Base-by-base conservation (phyloP, 139 green algal genomes). In the Auxenochlorella protothecoides region DNA sequence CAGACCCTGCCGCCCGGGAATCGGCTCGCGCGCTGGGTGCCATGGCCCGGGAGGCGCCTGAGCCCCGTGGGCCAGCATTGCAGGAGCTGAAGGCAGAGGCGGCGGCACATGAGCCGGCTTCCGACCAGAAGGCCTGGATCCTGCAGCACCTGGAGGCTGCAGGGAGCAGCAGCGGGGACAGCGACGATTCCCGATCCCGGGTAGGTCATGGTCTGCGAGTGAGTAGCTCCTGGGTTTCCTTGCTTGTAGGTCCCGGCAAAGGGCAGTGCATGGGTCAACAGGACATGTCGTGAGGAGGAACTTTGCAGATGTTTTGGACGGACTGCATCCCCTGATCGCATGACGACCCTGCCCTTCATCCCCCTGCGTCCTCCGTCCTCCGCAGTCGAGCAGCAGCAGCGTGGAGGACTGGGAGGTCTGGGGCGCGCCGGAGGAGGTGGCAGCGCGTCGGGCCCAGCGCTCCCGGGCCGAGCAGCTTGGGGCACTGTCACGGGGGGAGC, bases 381-480 rank as follows among this genome's bases (percentile, higher is more conserved):
- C 27, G 27, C 27, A 44, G 27, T 44, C 27, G 27, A 44, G 16
- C 66, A 14, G 51, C 65, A 64, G 52, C 57, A 67, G 61, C 59
- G 79, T 89, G 12, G 90, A 93, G 56, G 86, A 93, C 74, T 95
- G 86, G 87, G 87, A 96, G 81, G 5, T 96, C 68, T 95, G 87
- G 86, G 88, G 79, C 3, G 90, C 95, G 68, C 84, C 85, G 2
- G 67, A 81, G 10, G 89, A 94, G 76, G 80, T 92, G 10, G 79
- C 86, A 70, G 57, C 76, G 52, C 67, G 77, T 13, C 73, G 73
- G 51, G 75, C 75, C 3, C 79, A 87, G 70, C 79, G 77, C n/a
- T 12, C 16, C 52, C 72, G 81, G 10, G 67, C 73, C 27, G 51
- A 54, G 44, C 63, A 44, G 27, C 27, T 44, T 44, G 27, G 27